Evolutionary conservation across 139 green algal genomes (phyloP).

Genomic region (Trebouxia sp.): DNA sequence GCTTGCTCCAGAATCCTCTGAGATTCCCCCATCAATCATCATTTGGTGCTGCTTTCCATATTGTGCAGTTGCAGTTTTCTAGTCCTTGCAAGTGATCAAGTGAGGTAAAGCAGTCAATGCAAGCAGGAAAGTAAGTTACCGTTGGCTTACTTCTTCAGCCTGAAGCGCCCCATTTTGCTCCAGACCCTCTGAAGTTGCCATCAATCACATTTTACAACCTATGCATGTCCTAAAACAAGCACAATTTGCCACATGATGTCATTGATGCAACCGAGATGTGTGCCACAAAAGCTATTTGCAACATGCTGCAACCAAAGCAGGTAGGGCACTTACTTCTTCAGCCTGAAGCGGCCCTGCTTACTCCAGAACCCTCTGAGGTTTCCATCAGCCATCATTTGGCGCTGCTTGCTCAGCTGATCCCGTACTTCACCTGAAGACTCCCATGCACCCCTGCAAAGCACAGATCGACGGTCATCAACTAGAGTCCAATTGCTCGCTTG

Average conservation of each 20-base stretch:
- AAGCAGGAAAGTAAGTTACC: neutral
- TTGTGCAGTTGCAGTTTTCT: too few relatives aligned
- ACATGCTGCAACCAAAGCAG: neutral
- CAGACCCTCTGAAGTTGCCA: neutral
- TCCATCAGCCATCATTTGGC: conserved; percentile 18
- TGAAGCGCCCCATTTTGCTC: neutral
- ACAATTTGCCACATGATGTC: neutral
- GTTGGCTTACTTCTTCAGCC: conserved; percentile 10
- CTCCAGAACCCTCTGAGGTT: conserved; percentile 1
- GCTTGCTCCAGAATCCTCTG: conserved; percentile 1
- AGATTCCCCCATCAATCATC: conserved; percentile 16
- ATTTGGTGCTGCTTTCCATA: conserved; percentile 21
- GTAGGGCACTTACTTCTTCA: neutral
- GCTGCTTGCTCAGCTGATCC: conserved; percentile 2
- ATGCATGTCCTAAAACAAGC: too few relatives aligned
- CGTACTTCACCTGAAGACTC: neutral
- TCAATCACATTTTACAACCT: conserved; percentile 8
- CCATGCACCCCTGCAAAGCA: conserved; percentile 4
- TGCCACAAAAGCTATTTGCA: too few relatives aligned
- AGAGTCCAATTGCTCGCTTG: too few relatives aligned
- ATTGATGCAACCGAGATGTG: neutral
- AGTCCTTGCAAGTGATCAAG: too few relatives aligned
- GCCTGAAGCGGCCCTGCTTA: conserved; percentile 8
- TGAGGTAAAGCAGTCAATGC: neutral
- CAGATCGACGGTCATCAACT: too few relatives aligned